A percentile compares a stretch with the other conserved stretches of the same genome.
Conservation (phyloP, 768 basidiomycete species). For the Mycena belliarum region DNA sequence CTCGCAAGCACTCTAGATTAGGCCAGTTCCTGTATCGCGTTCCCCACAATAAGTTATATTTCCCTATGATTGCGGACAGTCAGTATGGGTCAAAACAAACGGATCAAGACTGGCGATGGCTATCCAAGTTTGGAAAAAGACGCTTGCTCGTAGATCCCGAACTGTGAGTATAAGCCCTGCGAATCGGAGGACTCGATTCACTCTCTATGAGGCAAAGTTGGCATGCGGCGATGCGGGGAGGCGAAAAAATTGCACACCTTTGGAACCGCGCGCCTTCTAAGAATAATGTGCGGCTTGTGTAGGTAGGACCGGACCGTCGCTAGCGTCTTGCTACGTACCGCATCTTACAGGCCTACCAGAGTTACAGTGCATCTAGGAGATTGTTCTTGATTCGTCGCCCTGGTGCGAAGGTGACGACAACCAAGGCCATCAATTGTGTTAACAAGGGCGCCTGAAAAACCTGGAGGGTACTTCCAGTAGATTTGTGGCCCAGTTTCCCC, state of each 20-base stretch:
- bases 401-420: too few relatives aligned
- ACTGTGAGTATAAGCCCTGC: not conserved
- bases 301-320: not conserved
- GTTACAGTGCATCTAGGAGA: too few relatives aligned
- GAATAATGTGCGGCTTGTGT: not conserved
- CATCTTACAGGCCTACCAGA: too few relatives aligned
- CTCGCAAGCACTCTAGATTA: not conserved
- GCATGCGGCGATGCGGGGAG: not conserved
- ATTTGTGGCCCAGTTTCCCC: too few relatives aligned
- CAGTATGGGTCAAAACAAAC: not conserved
- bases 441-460: too few relatives aligned
- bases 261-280: not conserved
- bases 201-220: not conserved
- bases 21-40: not conserved
- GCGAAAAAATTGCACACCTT: not conserved
- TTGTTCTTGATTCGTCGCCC: too few relatives aligned
- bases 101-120: not conserved
- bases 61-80: not conserved
- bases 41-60: not conserved
- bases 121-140: not conserved
- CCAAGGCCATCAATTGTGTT: too few relatives aligned
- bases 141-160: not conserved
- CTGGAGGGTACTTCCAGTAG: too few relatives aligned
- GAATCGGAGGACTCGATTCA: too few relatives aligned
- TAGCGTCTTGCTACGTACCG: too few relatives aligned